Evolutionary conservation across 345 rosid genomes (phyloP).

Genomic region (Clarkia xantiana): DNA sequence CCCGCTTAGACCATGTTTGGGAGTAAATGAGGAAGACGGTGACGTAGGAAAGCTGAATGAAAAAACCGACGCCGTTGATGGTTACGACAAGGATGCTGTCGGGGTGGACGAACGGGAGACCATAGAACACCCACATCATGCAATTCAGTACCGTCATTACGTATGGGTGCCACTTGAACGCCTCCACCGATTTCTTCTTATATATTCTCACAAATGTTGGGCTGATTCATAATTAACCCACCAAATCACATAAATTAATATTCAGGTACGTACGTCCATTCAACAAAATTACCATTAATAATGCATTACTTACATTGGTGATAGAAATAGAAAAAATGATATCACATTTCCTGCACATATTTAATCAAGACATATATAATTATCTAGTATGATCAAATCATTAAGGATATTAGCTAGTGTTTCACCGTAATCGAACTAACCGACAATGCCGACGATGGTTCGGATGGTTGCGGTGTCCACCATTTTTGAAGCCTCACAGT

Average conservation of each 20-base stretch:
- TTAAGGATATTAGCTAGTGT: too few relatives aligned
- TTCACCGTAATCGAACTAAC: conserved; percentile 32
- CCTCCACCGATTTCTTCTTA: conserved; percentile 34
- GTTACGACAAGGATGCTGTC: conserved; percentile 33
- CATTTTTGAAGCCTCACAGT: conserved; percentile 15
- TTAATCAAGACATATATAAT: background rate
- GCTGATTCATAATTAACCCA: conserved; percentile 16
- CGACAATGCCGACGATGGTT: conserved; percentile 44
- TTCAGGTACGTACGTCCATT: background rate
- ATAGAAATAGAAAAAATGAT: conserved; percentile 49
- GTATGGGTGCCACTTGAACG: conserved; percentile 40
- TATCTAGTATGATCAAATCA: too few relatives aligned
- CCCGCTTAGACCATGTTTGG: too few relatives aligned
- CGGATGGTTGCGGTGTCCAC: conserved; percentile 13
- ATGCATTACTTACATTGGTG: conserved; percentile 46
- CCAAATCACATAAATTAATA: background rate
- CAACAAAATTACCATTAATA: background rate
- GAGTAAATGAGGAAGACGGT: conserved; percentile 14
- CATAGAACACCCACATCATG: conserved; percentile 47
- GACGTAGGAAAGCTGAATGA: conserved; percentile 32
- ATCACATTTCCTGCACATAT: conserved; percentile 35
- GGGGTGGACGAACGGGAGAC: conserved; percentile 30
- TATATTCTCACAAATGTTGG: conserved; percentile 41
- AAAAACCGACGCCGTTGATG: conserved; percentile 32
- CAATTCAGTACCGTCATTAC: conserved; percentile 34